phyloP scores from a whole-genome alignment of 225 moss, liverwort and hornwort genomes.

The Thuidium tamariscinum region DNA sequence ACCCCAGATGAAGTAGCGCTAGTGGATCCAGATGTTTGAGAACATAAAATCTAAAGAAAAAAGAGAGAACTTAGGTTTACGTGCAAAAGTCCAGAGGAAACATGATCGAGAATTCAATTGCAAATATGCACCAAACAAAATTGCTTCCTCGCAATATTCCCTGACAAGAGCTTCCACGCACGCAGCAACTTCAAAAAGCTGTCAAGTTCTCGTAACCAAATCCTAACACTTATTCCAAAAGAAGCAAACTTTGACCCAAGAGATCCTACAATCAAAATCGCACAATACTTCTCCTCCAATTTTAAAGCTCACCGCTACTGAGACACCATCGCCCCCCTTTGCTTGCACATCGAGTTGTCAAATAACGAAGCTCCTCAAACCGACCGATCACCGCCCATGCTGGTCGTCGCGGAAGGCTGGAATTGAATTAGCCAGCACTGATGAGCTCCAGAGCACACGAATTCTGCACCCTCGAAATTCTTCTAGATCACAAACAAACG shows the following conservation, averaged over 20 bases:
- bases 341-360: conserved; percentile 2
- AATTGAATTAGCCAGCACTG: background rate
- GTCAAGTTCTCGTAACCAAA: background rate
- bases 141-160: background rate
- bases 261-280: background rate
- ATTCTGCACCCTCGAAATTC: background rate
- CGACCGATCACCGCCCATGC: background rate
- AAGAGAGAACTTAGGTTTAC: background rate
- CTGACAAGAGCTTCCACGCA: background rate
- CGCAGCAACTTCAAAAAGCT: background rate
- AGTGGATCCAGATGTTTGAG: background rate
- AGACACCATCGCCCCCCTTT: background rate
- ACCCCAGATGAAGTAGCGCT: background rate
- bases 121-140: background rate
- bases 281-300: background rate
- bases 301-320: background rate
- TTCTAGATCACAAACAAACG: background rate
- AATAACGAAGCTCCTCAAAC: background rate
- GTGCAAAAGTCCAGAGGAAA: background rate
- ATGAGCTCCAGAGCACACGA: background rate
- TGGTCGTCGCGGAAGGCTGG: background rate
- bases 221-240: background rate
- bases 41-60: background rate
- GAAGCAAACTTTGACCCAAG: background rate
- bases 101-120: background rate